Base-by-base conservation (phyloP, 2,329 filamentous ascomycete genomes). In the Fusarium sarcochroum region DNA sequence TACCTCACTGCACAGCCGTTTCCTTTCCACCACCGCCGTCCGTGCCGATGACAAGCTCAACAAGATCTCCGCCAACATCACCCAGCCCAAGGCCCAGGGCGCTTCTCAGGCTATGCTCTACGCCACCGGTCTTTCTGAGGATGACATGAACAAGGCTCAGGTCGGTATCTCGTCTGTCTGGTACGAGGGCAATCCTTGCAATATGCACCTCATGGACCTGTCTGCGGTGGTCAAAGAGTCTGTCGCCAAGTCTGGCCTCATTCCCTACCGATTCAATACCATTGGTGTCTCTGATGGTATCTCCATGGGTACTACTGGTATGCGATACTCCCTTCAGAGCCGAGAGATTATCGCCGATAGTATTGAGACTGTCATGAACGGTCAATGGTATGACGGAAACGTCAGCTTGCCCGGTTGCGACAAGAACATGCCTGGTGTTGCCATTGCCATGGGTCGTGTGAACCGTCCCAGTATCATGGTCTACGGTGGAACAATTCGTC, bases 51-150 rank as follows among this genome's bases (percentile, higher is more conserved):
- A 86, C 44, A 80, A 85, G 73, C 88, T 97, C 79, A 99, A 99
- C 86, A 93, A 89, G 80, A 85, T 95, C 78, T 98, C 94, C 64
- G 84, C 89, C 65, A 80, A 85, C 78, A 95, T 99, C 83, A 99
- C 96, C 25, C 94, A 98, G 83, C 95, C 94, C 78, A 98, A 98
- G 84, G 96, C 95, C 34, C 96, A 99, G 84, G 96, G 96, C 73
- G 96, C 97, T 56, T 98, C 96, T 41, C 96, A 99, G 84, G 96
- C 97, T 69, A 99, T 99, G 97, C 87, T 99, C 58, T 99, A 97
- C 85, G 96, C 93, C 72, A 98, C 95, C 2, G 97, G 97, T 54
- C 85, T 99, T 75, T 89, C 84, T 41, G 93, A 97, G 77, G 86
- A 87, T 58, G 94, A 97, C 80, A 93, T 98, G 90, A 91, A 91